Evolutionary conservation across 2,329 filamentous ascomycete genomes (phyloP).

Genomic region (Cordyceps pruinosa): DNA sequence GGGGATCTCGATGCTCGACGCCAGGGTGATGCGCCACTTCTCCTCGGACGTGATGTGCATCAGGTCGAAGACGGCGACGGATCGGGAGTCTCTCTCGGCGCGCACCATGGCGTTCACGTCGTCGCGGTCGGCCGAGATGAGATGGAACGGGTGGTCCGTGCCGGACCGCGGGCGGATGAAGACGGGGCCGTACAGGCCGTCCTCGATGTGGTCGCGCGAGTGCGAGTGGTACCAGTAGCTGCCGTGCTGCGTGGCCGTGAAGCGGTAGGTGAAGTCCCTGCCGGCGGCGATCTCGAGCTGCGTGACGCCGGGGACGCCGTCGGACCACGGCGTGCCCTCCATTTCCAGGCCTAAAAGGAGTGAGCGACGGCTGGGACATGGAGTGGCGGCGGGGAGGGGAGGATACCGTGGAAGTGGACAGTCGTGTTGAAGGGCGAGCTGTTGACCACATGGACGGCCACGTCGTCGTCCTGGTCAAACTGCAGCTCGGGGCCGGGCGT

Average conservation of each 20-base stretch:
- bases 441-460: slow-evolving; percentile 40
- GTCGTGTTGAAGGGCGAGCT: slow-evolving; percentile 39
- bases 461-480: slow-evolving; percentile 43
- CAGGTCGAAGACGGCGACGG: slow-evolving; percentile 51
- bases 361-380: not conserved
- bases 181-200: slow-evolving; percentile 53
- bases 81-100: slow-evolving; percentile 40
- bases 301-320: slow-evolving; percentile 51
- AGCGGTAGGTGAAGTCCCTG: slow-evolving; percentile 44
- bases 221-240: slow-evolving; percentile 58
- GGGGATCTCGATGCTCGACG: slow-evolving; percentile 39
- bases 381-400: too few species aligned
- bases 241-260: slow-evolving; percentile 49
- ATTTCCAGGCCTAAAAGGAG: slow-evolving; percentile 38
- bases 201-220: slow-evolving; percentile 47
- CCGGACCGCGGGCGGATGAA: slow-evolving; percentile 35
- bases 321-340: slow-evolving; percentile 49
- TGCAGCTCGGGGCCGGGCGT: slow-evolving; percentile 56
- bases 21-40: slow-evolving; percentile 36
- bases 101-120: slow-evolving; percentile 36
- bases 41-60: slow-evolving; percentile 45
- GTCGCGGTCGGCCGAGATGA: slow-evolving; percentile 35
- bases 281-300: slow-evolving; percentile 46
- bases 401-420: slow-evolving; percentile 42
- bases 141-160: slow-evolving; percentile 38